phyloP scores from a whole-genome alignment of 768 basidiomycete species.

The Tephrocybe rancida region DNA sequence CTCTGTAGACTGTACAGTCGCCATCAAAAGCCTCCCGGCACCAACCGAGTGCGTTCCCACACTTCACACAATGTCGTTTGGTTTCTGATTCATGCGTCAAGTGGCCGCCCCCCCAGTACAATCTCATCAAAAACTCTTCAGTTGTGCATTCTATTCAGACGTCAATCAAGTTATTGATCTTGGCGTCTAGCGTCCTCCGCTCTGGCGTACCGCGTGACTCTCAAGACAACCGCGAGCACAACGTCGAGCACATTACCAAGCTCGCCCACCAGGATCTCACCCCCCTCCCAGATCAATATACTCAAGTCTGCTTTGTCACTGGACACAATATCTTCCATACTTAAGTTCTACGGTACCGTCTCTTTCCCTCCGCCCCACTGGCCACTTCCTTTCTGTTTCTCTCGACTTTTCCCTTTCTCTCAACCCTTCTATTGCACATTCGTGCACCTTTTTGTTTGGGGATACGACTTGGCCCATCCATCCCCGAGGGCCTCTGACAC shows the following conservation, averaged over 20 bases:
- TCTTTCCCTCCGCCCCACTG: conserved; percentile 9
- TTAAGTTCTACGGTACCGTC: no score
- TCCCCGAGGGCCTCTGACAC: conserved; percentile 99
- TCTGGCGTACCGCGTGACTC: conserved; percentile 96
- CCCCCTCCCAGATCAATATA: conserved; percentile 97
- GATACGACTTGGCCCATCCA: conserved; percentile 93
- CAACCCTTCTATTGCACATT: conserved; percentile 15
- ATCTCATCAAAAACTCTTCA: no score
- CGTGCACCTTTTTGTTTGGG: conserved; percentile 52
- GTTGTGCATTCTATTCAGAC: conserved; percentile 64
- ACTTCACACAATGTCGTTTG: no score
- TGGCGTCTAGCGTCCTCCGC: conserved; percentile 77
- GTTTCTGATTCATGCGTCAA: no score
- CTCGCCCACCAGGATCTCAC: conserved; percentile 97
- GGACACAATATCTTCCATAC: conserved; percentile 99
- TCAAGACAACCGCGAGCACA: conserved; percentile 94
- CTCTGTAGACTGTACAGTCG: no score
- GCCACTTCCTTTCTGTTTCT: conserved; percentile 25
- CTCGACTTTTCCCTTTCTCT: conserved; percentile 13
- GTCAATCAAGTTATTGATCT: background rate
- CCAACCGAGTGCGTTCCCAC: no score
- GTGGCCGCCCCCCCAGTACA: no score
- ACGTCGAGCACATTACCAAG: conserved; percentile 95
- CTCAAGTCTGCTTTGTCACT: conserved; percentile 98
- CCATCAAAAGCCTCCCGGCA: no score